Evolutionary conservation across 169 alveolate genomes (phyloP).

Genomic region (Eimeria maxima): DNA sequence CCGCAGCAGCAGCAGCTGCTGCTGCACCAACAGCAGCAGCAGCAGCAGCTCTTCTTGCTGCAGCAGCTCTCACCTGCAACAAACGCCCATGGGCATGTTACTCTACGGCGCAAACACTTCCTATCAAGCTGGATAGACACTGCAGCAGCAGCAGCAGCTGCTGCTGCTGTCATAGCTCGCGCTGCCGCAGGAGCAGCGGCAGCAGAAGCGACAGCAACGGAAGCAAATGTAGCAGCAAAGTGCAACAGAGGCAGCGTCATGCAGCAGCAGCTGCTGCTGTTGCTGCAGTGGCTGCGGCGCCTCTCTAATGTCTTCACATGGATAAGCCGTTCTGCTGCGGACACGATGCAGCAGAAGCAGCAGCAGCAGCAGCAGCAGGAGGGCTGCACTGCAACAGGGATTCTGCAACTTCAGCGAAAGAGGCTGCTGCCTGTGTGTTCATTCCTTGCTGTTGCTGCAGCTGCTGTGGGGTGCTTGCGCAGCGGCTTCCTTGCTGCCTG

Average conservation of each 20-base stretch:
- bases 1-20: constrained; percentile 56
- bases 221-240: not conserved
- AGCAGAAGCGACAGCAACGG: constrained; percentile 9
- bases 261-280: constrained; percentile 69
- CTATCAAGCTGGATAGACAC: constrained; percentile 36
- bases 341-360: not conserved
- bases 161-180: constrained; percentile 48
- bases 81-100: not conserved
- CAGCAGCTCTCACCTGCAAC: not conserved
- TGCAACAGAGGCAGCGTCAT: constrained; percentile 17
- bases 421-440: constrained; percentile 49
- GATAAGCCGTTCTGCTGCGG: not conserved
- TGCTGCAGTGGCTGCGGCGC: constrained; percentile 45
- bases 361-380: constrained; percentile 66
- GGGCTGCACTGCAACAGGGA: not conserved
- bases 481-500: constrained; percentile 66
- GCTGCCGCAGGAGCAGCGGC: constrained; percentile 48
- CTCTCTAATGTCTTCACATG: not conserved
- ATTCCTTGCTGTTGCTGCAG: constrained; percentile 25
- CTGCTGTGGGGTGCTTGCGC: constrained; percentile 64
- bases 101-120: constrained; percentile 33
- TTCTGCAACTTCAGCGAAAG: constrained; percentile 50
- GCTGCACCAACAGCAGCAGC: not conserved
- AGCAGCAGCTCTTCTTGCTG: too few species aligned
- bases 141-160: constrained; percentile 31